Evolutionary conservation across 345 rosid species (phyloP).

Genomic region (Arabidopsis suecica): DNA sequence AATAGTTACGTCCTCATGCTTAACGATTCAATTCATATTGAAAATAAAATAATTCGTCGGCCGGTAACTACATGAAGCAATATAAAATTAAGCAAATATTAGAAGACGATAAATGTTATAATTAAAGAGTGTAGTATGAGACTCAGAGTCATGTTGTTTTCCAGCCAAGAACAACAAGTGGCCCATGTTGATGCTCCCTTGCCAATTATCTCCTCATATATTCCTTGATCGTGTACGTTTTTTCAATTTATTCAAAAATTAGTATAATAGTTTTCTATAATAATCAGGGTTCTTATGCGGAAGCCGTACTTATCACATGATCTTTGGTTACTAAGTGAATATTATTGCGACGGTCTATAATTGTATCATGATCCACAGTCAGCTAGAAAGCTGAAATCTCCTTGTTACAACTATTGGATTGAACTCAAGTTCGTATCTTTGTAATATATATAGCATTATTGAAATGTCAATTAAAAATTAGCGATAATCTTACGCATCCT

Average conservation of each 20-base stretch:
- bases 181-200: constrained; percentile 27
- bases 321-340: constrained; percentile 17
- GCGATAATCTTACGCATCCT: not conserved
- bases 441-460: not conserved
- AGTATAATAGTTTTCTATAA: not conserved
- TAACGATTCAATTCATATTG: not conserved
- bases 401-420: not conserved
- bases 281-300: constrained; percentile 1
- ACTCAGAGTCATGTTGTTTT: constrained; percentile 36
- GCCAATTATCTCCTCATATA: not conserved
- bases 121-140: constrained; percentile 8
- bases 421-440: not conserved
- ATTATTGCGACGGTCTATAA: not conserved
- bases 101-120: constrained; percentile 12
- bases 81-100: not conserved
- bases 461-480: not conserved
- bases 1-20: constrained; percentile 9
- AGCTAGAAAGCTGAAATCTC: not conserved
- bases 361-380: not conserved
- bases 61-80: constrained; percentile 16
- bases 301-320: constrained; percentile 24
- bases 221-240: not conserved
- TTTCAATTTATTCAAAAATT: constrained; percentile 1
- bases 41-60: constrained; percentile 6
- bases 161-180: constrained; percentile 31